Evolutionary conservation across 31 red algal species (phyloP).

Genomic region (Pterothamnion heteromorphum): DNA sequence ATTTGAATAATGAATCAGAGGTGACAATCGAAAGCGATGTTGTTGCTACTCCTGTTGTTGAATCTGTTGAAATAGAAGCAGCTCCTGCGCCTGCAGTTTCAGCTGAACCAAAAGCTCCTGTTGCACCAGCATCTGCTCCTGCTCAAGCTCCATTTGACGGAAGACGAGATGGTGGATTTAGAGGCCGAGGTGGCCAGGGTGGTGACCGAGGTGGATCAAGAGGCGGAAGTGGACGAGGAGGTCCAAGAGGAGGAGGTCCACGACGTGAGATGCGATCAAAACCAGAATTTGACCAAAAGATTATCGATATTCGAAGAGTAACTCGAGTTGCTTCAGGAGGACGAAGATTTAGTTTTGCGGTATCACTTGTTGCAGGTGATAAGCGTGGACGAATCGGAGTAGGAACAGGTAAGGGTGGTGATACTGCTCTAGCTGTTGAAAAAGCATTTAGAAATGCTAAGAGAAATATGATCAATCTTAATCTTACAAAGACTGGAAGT

Average conservation of each 20-base stretch:
- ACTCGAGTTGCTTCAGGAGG: neutral
- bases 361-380: neutral
- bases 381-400: neutral
- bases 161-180: neutral
- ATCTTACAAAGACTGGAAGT: neutral
- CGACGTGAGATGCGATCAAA: neutral
- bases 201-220: neutral
- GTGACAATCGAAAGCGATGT: neutral
- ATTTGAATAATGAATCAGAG: neutral
- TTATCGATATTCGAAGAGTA: neutral
- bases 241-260: neutral
- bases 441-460: neutral
- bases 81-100: neutral
- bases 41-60: neutral
- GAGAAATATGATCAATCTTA: slow-evolving; percentile 1
- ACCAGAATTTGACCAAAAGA: slow-evolving; percentile 23
- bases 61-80: neutral
- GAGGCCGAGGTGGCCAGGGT: neutral
- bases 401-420: neutral
- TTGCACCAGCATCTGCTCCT: too few species aligned
- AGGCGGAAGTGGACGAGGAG: neutral
- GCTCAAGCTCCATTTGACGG: too few species aligned
- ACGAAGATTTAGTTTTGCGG: neutral
- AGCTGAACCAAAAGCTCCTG: neutral
- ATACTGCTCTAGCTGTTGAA: slow-evolving; percentile 4